Base-by-base conservation (phyloP, 1,139 yeast species). In the Geotrichum aggregatum region DNA sequence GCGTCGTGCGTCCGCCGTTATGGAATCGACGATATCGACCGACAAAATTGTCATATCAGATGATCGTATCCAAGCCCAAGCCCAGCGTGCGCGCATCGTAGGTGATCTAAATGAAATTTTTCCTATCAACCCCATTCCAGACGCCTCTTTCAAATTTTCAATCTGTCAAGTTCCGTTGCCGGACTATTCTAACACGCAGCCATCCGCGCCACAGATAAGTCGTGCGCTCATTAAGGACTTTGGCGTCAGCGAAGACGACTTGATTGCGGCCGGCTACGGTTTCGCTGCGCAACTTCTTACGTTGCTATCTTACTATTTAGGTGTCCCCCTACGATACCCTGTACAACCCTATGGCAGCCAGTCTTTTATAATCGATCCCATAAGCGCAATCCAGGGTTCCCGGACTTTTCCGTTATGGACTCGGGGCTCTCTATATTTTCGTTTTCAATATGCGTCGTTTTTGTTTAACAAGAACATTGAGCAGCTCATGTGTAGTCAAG, bases 401-500 rank as follows among this genome's bases (percentile, higher is more conserved):
- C 69, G 72, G 10, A 60, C 66, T 35, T 70, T 70, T 59, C 83
- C 83, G 1, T 61, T 79, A 44, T 79, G 80, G 72, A 69, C 75
- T 28, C 71, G 75, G 13, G 76, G 76, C 3, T 72, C 76, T 19
- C 69, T 74, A 22, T 71, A 71, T 48, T 72, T 76, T 59, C 66
- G 82, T 26, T 78, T 79, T 54, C 80, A 80, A 57, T 79, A 78
- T 60, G 84, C 76, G 0, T 67, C 78, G 7, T 70, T 73, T 47
- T 64, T 80, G 31, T 63, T 80, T 41, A 71, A 74, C 55, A 75
- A 76, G 56, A 71, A 79, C 60, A 70, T 80, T 44, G 79, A 77
- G 58, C 82, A 79, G 59, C 64, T 80, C 40, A 66, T 77, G 61
- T 74, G 71, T 50, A 64, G 35, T 55, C 62, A 4, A 57, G 72